These are phyloP conservation scores for Sporopachydermia quercuum DNA, from an alignment of 805 yeast species.

Conservation along the genomic window DNA sequence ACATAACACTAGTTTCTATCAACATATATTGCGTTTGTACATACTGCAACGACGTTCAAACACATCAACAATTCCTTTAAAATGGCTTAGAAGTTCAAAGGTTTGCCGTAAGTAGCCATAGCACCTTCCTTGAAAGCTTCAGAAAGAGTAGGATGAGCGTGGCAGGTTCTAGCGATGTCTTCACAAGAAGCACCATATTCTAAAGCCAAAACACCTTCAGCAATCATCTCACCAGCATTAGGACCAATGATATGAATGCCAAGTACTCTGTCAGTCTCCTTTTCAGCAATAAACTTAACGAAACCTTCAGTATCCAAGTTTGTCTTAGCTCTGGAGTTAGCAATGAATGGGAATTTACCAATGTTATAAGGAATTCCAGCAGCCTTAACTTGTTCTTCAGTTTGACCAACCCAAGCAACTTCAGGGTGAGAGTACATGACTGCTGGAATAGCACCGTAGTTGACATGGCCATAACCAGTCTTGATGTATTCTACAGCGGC, in stretches of 20 bases:
- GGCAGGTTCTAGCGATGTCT: slow-evolving; percentile 94
- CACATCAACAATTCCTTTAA: no score
- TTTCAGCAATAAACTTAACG: slow-evolving; percentile 90
- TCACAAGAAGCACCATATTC: slow-evolving; percentile 99
- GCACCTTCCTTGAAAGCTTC: slow-evolving; percentile 99
- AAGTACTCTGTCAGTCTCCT: slow-evolving; percentile 89
- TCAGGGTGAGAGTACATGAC: slow-evolving; percentile 99
- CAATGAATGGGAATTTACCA: slow-evolving; percentile 97
- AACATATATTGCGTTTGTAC: no score
- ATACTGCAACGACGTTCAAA: no score
- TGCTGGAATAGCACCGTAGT: slow-evolving; percentile 94
- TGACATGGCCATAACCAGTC: slow-evolving; percentile 92
- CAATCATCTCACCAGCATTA: slow-evolving; percentile 99
- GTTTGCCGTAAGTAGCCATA: slow-evolving; percentile 78
- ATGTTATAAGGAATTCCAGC: slow-evolving; percentile 83
- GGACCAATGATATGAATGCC: slow-evolving; percentile 98
- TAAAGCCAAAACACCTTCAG: slow-evolving; percentile 92
- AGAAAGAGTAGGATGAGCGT: slow-evolving; percentile 95
- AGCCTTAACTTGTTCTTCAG: slow-evolving; percentile 86
- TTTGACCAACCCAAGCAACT: slow-evolving; percentile 98
- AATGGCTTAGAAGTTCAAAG: slow-evolving; percentile 80
- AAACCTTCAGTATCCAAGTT: slow-evolving; percentile 95
- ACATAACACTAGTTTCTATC: no score
- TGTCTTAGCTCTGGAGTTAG: slow-evolving; percentile 99
- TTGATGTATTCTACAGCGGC: slow-evolving; percentile 95